These are phyloP conservation scores for Podaxis pistillaris DNA, from an alignment of 768 basidiomycete species.

Conservation along the genomic window DNA sequence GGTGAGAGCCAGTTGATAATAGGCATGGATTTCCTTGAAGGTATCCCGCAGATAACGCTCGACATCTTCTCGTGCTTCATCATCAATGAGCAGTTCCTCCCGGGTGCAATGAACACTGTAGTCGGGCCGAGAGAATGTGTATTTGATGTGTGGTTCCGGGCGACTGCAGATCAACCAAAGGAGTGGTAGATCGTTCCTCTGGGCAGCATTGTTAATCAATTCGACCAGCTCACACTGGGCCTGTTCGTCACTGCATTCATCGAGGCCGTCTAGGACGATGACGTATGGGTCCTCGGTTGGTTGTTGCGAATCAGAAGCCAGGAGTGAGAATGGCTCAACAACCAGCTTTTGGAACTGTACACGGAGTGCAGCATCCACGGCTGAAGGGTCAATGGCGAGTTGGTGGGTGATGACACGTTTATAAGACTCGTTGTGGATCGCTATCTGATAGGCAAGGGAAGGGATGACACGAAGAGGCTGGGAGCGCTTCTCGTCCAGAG, in stretches of 20 bases:
- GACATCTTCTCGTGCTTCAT: background rate
- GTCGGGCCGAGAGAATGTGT: background rate
- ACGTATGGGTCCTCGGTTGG: background rate
- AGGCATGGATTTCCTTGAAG: background rate
- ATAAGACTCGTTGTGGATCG: background rate
- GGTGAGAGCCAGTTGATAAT: background rate
- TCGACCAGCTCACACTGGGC: background rate
- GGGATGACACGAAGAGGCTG: background rate
- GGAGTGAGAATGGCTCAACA: background rate
- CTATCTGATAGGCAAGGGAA: background rate
- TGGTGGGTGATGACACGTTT: background rate
- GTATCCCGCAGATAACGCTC: background rate
- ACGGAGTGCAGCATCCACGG: background rate
- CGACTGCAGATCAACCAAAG: constrained; percentile 6
- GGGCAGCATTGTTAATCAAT: background rate
- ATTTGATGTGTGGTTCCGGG: background rate
- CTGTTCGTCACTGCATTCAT: background rate
- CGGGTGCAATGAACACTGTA: background rate
- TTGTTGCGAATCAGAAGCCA: background rate
- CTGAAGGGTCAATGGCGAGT: background rate
- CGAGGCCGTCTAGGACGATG: background rate
- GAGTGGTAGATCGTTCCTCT: background rate
- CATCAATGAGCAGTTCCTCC: background rate
- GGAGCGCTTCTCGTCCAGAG: background rate
- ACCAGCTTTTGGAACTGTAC: background rate